These are phyloP conservation scores for Penicillium nordicum DNA, from an alignment of 2,329 filamentous ascomycete genomes.

Conservation along the genomic window DNA sequence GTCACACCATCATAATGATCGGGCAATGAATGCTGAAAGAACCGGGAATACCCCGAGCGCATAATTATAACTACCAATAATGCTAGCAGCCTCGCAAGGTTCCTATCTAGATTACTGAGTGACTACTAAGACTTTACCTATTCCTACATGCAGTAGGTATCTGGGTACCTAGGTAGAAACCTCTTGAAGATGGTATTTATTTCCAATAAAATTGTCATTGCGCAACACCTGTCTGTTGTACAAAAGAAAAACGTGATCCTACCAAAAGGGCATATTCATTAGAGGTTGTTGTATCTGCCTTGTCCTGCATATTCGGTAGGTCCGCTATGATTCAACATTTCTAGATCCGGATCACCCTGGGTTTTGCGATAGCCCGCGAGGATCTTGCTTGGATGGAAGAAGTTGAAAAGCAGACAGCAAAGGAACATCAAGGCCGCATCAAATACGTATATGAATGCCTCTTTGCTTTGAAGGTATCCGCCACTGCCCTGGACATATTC, in stretches of 20 bases:
- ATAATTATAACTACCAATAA: not conserved
- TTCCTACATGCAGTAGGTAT: no score
- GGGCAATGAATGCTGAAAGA: not conserved
- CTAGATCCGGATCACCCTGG: conserved; percentile 4
- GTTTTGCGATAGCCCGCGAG: not conserved
- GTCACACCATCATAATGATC: not conserved
- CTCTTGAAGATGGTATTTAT: not conserved
- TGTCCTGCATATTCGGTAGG: not conserved
- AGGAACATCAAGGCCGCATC: conserved; percentile 15
- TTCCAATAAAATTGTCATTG: no score
- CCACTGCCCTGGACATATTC: conserved; percentile 17
- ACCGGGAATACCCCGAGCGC: not conserved
- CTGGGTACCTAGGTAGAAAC: not conserved
- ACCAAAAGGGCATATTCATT: not conserved
- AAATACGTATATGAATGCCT: conserved; percentile 16
- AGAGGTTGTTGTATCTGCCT: not conserved
- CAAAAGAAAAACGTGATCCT: not conserved
- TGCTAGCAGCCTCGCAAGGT: not conserved
- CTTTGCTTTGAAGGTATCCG: conserved; percentile 15
- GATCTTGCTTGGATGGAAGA: conserved; percentile 15
- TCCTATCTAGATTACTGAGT: no score
- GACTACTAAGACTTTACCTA: no score
- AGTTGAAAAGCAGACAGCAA: conserved; percentile 14
- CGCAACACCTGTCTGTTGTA: not conserved
- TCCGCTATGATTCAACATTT: conserved; percentile 8